These are phyloP conservation scores for Curvularia verruculosa DNA, from an alignment of 2,329 filamentous ascomycete species.

Conservation along the genomic window DNA sequence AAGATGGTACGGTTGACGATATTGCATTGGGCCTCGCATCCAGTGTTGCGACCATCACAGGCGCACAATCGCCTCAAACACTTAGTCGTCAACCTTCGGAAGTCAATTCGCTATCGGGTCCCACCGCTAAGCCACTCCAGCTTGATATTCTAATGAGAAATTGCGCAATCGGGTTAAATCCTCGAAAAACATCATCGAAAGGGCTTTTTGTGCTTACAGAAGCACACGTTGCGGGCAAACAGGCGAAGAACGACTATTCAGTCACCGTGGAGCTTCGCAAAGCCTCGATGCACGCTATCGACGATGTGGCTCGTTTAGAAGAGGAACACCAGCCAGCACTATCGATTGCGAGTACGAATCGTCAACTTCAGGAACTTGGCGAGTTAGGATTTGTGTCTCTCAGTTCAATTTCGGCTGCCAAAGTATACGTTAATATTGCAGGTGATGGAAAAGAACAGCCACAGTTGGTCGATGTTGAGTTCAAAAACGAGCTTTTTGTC, in stretches of 20 bases:
- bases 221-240: constrained; percentile 69
- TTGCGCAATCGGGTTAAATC: constrained; percentile 84
- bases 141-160: constrained; percentile 80
- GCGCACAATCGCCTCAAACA: constrained; percentile 61
- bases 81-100: constrained; percentile 41
- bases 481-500: constrained; percentile 85
- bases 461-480: constrained; percentile 76
- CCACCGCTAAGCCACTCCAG: constrained; percentile 54
- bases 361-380: constrained; percentile 58
- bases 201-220: constrained; percentile 79
- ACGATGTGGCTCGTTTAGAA: constrained; percentile 66
- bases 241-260: constrained; percentile 70
- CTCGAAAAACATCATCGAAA: constrained; percentile 75
- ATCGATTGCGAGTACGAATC: constrained; percentile 34
- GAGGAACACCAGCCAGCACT: constrained; percentile 22
- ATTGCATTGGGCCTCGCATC: constrained; percentile 76
- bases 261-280: constrained; percentile 74
- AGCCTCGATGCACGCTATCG: constrained; percentile 80
- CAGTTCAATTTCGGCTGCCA: constrained; percentile 84
- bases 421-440: constrained; percentile 66
- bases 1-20: constrained; percentile 68
- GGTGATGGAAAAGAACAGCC: constrained; percentile 63
- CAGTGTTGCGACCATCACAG: constrained; percentile 78
- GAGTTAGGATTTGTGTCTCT: constrained; percentile 81
- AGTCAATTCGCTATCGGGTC: constrained; percentile 28